Conservation (phyloP, 1,284 basidiomycete species). For the Cutaneotrichosporon curvatum region DNA sequence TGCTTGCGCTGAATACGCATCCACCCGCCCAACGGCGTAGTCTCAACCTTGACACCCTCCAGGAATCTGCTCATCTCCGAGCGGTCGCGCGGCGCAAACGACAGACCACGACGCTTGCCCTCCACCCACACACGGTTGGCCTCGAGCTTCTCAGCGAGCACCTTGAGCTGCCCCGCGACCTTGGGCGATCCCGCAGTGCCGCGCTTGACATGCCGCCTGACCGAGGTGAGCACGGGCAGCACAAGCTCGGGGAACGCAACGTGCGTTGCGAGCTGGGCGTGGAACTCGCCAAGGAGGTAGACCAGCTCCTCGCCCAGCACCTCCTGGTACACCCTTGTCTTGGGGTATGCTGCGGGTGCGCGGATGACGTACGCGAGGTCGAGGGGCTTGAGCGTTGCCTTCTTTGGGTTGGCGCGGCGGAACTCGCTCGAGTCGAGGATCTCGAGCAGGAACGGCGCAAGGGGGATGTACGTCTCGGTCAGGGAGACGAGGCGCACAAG, state of each 20-base stretch:
- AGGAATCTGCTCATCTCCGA: slow-evolving; percentile 69
- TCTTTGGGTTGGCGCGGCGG: slow-evolving; percentile 65
- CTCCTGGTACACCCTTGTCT: slow-evolving; percentile 80
- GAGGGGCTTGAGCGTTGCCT: slow-evolving; percentile 81
- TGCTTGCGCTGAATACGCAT: slow-evolving; percentile 71
- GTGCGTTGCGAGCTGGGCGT: slow-evolving; percentile 56
- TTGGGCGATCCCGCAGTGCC: slow-evolving; percentile 48
- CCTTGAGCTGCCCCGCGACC: slow-evolving; percentile 54
- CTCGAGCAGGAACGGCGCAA: slow-evolving; percentile 77
- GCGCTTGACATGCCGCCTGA: slow-evolving; percentile 65
- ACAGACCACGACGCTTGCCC: slow-evolving; percentile 58
- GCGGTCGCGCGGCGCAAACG: slow-evolving; percentile 62
- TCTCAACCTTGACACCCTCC: slow-evolving; percentile 55
- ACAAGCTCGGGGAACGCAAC: slow-evolving; percentile 91
- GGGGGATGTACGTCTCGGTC: slow-evolving; percentile 80
- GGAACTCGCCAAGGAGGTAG: slow-evolving; percentile 74
- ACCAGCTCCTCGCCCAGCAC: slow-evolving; percentile 73
- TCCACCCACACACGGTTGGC: slow-evolving; percentile 73
- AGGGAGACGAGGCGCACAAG: slow-evolving; percentile 65
- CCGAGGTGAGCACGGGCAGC: slow-evolving; percentile 69
- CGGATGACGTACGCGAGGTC: slow-evolving; percentile 84
- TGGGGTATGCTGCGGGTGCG: slow-evolving; percentile 78
- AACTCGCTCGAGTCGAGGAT: slow-evolving; percentile 74
- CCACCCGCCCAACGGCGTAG: slow-evolving; percentile 71
- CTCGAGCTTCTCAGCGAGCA: slow-evolving; percentile 73